Evolutionary conservation across 345 rosid genomes (phyloP).

Genomic region (Hirschfeldia incana): DNA sequence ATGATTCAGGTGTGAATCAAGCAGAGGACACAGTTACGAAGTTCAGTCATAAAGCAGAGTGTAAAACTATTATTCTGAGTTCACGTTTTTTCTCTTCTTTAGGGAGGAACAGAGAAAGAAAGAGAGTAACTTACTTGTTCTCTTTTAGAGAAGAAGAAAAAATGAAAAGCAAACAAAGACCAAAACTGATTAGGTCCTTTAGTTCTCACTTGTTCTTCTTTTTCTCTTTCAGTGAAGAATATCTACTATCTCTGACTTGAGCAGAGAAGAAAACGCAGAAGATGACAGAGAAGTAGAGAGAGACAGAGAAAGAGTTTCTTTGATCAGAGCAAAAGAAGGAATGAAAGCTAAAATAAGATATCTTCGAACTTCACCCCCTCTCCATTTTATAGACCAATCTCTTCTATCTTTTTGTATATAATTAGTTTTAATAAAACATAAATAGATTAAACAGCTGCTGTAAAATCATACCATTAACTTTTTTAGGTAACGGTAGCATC

Average conservation of each 20-base stretch:
- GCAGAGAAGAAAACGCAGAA: constrained; percentile 19
- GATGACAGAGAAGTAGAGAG: constrained; percentile 29
- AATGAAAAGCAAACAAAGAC: constrained; percentile 34
- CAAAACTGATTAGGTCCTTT: constrained; percentile 4
- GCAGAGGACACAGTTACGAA: not conserved
- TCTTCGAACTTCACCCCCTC: constrained; percentile 41
- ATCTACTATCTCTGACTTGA: not conserved
- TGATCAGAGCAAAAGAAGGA: constrained; percentile 39
- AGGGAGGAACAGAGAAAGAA: not conserved
- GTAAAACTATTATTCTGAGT: not conserved
- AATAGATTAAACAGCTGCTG: constrained; percentile 8
- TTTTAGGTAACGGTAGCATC: constrained; percentile 26
- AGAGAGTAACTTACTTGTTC: constrained; percentile 28
- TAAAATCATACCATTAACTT: constrained; percentile 31
- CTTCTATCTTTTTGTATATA: not conserved
- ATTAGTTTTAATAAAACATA: not conserved
- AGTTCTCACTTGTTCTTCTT: constrained; percentile 16
- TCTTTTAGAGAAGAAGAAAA: constrained; percentile 21
- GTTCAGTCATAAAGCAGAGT: constrained; percentile 3
- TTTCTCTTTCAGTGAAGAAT: not conserved
- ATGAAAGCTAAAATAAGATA: constrained; percentile 39
- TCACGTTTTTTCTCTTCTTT: constrained; percentile 26
- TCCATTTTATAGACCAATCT: constrained; percentile 37
- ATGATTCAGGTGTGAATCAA: constrained; percentile 17
- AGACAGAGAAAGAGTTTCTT: constrained; percentile 25